A percentile compares a stretch with the other conserved stretches of the same genome.
phyloP scores from a whole-genome alignment of 768 basidiomycete genomes.

The Xerocomellus amylosporus region DNA sequence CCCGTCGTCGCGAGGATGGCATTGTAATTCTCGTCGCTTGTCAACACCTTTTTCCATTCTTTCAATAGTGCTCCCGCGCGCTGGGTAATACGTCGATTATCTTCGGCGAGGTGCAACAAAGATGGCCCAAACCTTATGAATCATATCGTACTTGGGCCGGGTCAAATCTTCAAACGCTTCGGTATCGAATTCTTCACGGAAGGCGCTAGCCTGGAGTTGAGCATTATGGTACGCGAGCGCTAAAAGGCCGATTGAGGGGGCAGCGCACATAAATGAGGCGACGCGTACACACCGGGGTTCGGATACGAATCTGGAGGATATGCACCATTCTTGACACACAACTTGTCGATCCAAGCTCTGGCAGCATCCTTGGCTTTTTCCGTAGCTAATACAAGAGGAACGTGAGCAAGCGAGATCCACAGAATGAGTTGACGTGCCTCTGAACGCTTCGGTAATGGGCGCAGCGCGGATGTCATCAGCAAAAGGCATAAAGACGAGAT shows the following conservation, averaged over 20 bases:
- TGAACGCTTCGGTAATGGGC: conserved; percentile 60
- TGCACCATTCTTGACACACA: conserved; percentile 70
- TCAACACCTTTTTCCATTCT: conserved; percentile 66
- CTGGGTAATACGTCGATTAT: conserved; percentile 32
- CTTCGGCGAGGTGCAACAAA: neutral
- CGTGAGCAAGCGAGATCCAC: neutral
- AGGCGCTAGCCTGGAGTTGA: conserved; percentile 88
- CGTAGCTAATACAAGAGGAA: conserved; percentile 47
- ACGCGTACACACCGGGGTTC: conserved; percentile 70
- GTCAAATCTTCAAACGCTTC: conserved; percentile 81
- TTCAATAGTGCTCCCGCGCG: conserved; percentile 66
- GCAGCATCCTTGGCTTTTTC: conserved; percentile 68
- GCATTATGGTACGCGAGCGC: conserved; percentile 83
- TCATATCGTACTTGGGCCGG: conserved; percentile 67
- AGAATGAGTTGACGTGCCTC: conserved; percentile 44
- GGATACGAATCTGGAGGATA: conserved; percentile 90
- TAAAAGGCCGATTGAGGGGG: neutral
- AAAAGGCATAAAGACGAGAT: conserved; percentile 90
- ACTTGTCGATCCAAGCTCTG: conserved; percentile 70
- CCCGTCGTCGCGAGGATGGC: conserved; percentile 46
- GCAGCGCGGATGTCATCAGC: conserved; percentile 90
- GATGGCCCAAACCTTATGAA: conserved; percentile 62
- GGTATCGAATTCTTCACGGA: conserved; percentile 83
- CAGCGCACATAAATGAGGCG: neutral
- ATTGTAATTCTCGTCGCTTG: conserved; percentile 62